phyloP scores from a whole-genome alignment of 2,329 filamentous ascomycete species.

The Pleomassaria siparia region DNA sequence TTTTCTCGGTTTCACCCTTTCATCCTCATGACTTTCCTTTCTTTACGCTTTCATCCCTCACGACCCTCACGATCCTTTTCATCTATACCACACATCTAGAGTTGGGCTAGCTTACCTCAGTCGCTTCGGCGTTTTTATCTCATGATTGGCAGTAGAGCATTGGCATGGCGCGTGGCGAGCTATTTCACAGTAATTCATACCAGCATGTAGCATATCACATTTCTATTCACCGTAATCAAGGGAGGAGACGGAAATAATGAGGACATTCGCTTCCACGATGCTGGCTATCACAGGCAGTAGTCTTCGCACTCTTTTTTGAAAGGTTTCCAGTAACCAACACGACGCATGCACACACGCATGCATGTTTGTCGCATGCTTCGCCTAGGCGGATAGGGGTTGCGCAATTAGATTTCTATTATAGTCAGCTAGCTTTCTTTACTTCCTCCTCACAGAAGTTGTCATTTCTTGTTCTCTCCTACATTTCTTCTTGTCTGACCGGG shows the following conservation, averaged over 20 bases:
- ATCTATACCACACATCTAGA: conserved; percentile 15
- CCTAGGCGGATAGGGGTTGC: background rate
- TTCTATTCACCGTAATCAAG: too few species aligned
- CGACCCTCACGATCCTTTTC: conserved; percentile 16
- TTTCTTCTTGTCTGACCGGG: background rate
- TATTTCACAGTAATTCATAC: background rate
- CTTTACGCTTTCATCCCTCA: conserved; percentile 3
- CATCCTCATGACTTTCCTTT: conserved; percentile 2
- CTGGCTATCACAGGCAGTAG: conserved; percentile 3
- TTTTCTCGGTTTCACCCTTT: conserved; percentile 13
- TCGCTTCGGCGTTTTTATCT: conserved; percentile 8
- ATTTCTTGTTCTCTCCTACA: background rate
- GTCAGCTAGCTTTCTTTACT: conserved; percentile 4
- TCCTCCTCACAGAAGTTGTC: conserved; percentile 7
- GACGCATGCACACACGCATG: background rate
- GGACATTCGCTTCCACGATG: conserved; percentile 20
- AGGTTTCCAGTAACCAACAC: background rate
- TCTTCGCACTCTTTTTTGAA: conserved; percentile 5
- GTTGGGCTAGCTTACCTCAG: conserved; percentile 12
- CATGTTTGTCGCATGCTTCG: conserved; percentile 1
- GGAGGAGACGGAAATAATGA: conserved; percentile 7
- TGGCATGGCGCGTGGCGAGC: background rate
- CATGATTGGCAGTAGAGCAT: background rate
- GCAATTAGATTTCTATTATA: conserved; percentile 3
- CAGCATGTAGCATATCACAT: too few species aligned